phyloP scores from a whole-genome alignment of 2,329 filamentous ascomycete genomes.

The Nigrospora oryzae region DNA sequence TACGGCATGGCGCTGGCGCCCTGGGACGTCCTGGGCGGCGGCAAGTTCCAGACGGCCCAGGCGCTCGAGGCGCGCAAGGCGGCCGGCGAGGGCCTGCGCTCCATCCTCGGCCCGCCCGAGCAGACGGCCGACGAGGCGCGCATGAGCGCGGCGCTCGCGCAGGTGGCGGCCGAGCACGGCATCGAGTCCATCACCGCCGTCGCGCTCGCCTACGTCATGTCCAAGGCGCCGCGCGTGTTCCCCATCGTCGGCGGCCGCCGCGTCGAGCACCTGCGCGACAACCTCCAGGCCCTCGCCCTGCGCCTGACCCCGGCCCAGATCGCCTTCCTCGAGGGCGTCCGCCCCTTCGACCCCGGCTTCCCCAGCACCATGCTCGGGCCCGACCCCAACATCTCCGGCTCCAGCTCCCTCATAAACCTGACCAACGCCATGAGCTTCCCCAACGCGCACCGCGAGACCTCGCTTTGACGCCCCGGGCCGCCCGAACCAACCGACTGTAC shows the following conservation, averaged over 20 bases:
- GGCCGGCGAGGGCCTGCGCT: slow-evolving; percentile 28
- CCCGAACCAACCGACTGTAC: no score
- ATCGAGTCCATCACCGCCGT: slow-evolving; percentile 46
- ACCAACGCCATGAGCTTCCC: neutral
- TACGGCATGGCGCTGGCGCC: slow-evolving; percentile 45
- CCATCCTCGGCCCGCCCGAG: slow-evolving; percentile 12
- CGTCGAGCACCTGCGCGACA: slow-evolving; percentile 39
- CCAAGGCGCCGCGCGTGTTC: slow-evolving; percentile 38
- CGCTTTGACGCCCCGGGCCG: neutral
- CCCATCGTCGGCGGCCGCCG: slow-evolving; percentile 43
- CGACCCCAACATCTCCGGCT: slow-evolving; percentile 9
- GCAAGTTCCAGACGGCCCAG: slow-evolving; percentile 31
- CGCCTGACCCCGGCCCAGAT: slow-evolving; percentile 39
- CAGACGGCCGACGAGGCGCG: slow-evolving; percentile 39
- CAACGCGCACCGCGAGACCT: neutral
- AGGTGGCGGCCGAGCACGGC: slow-evolving; percentile 47
- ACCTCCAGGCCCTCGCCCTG: slow-evolving; percentile 43
- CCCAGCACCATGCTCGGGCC: slow-evolving; percentile 32
- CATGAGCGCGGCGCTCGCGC: slow-evolving; percentile 49
- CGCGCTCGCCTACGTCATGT: slow-evolving; percentile 38
- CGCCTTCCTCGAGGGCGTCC: slow-evolving; percentile 38
- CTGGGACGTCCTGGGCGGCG: slow-evolving; percentile 48
- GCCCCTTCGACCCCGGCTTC: slow-evolving; percentile 45
- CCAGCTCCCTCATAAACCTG: neutral
- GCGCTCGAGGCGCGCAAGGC: slow-evolving; percentile 20